These are phyloP conservation scores for Hyaloperonospora arabidopsidis DNA, from an alignment of 352 stramenopile genomes.

Conservation along the genomic window DNA sequence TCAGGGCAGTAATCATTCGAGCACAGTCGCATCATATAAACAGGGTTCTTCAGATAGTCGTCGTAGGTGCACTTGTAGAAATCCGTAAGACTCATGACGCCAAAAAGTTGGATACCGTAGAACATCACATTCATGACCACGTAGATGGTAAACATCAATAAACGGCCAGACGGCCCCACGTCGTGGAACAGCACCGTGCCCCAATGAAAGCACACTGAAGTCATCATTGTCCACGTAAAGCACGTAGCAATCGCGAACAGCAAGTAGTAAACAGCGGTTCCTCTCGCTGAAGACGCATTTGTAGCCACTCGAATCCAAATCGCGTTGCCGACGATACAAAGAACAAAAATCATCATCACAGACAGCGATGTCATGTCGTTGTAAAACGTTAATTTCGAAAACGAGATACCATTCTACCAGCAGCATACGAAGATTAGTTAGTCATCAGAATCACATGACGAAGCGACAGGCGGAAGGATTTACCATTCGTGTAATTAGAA, in stretches of 20 bases:
- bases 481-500: constrained; percentile 81
- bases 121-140: constrained; percentile 56
- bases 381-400: constrained; percentile 69
- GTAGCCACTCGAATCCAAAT: constrained; percentile 77
- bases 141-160: constrained; percentile 55
- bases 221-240: constrained; percentile 84
- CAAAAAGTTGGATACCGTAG: constrained; percentile 60
- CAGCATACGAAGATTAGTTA: constrained; percentile 6
- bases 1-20: constrained; percentile 72
- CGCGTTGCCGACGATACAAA: constrained; percentile 67
- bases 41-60: constrained; percentile 82
- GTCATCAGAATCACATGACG: background rate
- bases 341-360: constrained; percentile 62
- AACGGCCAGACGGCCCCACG: constrained; percentile 40
- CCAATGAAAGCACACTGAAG: constrained; percentile 82
- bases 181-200: constrained; percentile 63
- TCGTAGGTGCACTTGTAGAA: constrained; percentile 84
- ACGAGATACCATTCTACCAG: constrained; percentile 68
- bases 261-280: constrained; percentile 70
- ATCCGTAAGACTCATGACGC: constrained; percentile 59
- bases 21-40: constrained; percentile 57
- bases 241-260: constrained; percentile 55
- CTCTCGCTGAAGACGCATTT: constrained; percentile 32
- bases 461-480: background rate
- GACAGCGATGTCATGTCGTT: constrained; percentile 81